Conservation (phyloP, 768 basidiomycete species). For the Xanthoconium stramineum region DNA sequence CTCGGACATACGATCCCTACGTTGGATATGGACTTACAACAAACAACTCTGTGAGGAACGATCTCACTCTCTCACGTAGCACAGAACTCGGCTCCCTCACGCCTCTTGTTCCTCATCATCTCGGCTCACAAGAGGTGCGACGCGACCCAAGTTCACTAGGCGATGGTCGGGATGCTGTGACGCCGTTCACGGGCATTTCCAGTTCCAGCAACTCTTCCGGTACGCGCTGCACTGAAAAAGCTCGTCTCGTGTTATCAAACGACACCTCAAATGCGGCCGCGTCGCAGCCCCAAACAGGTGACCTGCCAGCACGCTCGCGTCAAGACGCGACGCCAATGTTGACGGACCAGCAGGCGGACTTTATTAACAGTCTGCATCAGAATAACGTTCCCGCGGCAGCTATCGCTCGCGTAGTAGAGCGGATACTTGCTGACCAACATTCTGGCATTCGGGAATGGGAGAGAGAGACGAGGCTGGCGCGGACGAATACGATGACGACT, state of each 20-base stretch:
- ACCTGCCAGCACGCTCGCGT: neutral
- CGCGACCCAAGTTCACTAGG: neutral
- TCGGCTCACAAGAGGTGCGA: neutral
- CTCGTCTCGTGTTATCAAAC: neutral
- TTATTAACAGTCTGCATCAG: conserved; percentile 20
- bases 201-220: neutral
- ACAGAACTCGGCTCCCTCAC: neutral
- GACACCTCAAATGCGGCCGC: neutral
- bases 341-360: conserved; percentile 26
- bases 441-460: conserved; percentile 21
- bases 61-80: neutral
- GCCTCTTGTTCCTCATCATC: conserved; percentile 13
- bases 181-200: conserved; percentile 8
- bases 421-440: conserved; percentile 22
- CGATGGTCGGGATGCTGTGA: neutral
- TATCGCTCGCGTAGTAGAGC: conserved; percentile 23
- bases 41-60: neutral
- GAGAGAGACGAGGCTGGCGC: conserved; percentile 16
- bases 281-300: neutral
- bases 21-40: neutral
- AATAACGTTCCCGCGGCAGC: conserved; percentile 22
- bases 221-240: neutral
- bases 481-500: conserved; percentile 15
- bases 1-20: neutral
- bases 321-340: conserved; percentile 11